phyloP scores from a whole-genome alignment of 495 filamentous ascomycete species.

The Aspergillus cavernicola region DNA sequence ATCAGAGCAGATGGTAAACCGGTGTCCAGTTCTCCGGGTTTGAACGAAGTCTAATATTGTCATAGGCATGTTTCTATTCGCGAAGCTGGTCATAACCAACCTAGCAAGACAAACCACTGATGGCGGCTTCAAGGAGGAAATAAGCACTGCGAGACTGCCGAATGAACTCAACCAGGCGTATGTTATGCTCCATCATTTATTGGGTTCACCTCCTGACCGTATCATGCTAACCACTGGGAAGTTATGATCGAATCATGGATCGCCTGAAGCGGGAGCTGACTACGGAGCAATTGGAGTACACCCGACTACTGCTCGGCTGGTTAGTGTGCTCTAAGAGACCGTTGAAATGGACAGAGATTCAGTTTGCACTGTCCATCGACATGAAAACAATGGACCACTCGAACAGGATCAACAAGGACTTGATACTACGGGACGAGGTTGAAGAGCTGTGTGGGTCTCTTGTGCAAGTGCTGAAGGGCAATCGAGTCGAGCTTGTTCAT shows the following conservation, averaged over 20 bases:
- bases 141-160: background rate
- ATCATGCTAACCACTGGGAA: background rate
- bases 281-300: background rate
- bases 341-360: constrained; percentile 8
- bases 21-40: background rate
- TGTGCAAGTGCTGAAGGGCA: constrained; percentile 8
- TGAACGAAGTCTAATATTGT: background rate
- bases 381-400: background rate
- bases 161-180: constrained; percentile 3
- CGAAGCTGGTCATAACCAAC: constrained; percentile 9
- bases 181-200: too few relatives aligned
- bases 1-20: constrained; percentile 1
- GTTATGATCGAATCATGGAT: constrained; percentile 11
- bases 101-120: background rate
- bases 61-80: constrained; percentile 10
- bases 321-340: constrained; percentile 9
- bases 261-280: constrained; percentile 1
- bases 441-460: constrained; percentile 9
- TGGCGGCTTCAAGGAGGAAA: background rate
- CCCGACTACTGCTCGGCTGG: constrained; percentile 8
- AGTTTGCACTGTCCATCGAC: constrained; percentile 1
- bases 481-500: constrained; percentile 12
- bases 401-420: background rate
- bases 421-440: background rate
- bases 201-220: background rate